A percentile compares a stretch with the other conserved stretches of the same genome.
Evolutionary conservation across 306 rosid species (phyloP).

Genomic region (Ceratonia siliqua): DNA sequence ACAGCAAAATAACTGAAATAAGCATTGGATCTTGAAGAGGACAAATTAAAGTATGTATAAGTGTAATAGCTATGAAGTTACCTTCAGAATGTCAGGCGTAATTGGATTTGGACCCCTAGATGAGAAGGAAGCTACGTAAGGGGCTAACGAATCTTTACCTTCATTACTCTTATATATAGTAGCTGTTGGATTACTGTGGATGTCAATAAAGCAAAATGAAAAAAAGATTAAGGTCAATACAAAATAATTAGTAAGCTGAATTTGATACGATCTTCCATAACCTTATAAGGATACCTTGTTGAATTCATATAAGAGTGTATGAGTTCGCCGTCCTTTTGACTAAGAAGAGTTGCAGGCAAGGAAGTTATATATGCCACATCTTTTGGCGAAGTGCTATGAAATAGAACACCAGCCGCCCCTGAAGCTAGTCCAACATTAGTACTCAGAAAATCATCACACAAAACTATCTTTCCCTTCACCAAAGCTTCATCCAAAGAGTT

Average conservation of each 20-base stretch:
- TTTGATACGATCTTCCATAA: too few species aligned
- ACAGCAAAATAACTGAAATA: not conserved
- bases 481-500: constrained; percentile 26
- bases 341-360: constrained; percentile 30
- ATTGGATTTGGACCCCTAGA: constrained; percentile 52
- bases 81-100: constrained; percentile 44
- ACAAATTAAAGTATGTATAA: too few species aligned
- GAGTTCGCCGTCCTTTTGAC: not conserved
- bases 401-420: constrained; percentile 36
- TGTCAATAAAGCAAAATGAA: too few species aligned
- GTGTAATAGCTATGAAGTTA: not conserved
- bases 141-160: constrained; percentile 35
- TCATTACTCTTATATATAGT: constrained; percentile 33
- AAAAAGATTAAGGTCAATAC: too few species aligned
- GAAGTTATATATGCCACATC: not conserved
- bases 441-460: constrained; percentile 20
- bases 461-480: constrained; percentile 45
- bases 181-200: constrained; percentile 39
- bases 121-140: constrained; percentile 40
- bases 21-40: not conserved
- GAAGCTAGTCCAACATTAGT: accelerated
- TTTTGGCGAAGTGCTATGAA: not conserved
- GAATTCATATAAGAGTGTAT: constrained; percentile 23
- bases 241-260: too few species aligned
- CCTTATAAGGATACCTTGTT: constrained; percentile 11